Evolutionary conservation across 441 rosid species (phyloP), one percentile per base, ranked within the genome.

Genomic region (Arabidopsis lyrata): DNA sequence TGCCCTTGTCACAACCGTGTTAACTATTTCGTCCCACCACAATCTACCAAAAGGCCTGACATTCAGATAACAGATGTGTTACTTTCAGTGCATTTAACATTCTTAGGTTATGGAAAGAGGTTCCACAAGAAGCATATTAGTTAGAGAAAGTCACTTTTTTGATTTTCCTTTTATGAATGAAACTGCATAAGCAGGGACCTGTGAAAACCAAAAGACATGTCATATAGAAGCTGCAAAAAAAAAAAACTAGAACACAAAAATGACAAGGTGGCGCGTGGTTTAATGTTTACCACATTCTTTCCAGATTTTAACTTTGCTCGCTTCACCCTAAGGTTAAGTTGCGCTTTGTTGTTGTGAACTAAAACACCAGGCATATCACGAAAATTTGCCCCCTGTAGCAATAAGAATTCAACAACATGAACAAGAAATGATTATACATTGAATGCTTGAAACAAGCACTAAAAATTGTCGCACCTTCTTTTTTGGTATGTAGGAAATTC

Each of bases 401-500:
- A 11, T 48, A 20, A 67, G 53, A 48, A 31, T 57, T 31, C 34
- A 49, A 57, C 16, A 47, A 15, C 42, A 44, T 27, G 44, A 73
- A 29, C 18, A 36, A 6, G 52, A 75, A n/a, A 50, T 16, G 6
- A 9, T 66, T n/a, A 39, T 12, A 12, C 3, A 1, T 11, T 70
- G 41, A 74, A 32, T 58, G 20, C 24, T 54, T 63, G 35, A 35
- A 44, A 42, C 15, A 47, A 20, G 1, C 24, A 64, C 1, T 11
- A 12, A 12, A 47, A 7, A 15, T 11, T 32, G 7, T 14, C 49
- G 1, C 35, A 60, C 92, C 90, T 90, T 88, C 80, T 58, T 81
- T 81, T 86, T 90, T 8, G 89, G 88, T 35, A 90, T 84, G 0
- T 63, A 74, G 52, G 85, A 83, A n/a, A 79, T 81, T 8, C 96